Evolutionary conservation across 2,329 filamentous ascomycete species (phyloP).

Genomic region (Colletotrichum sidae): DNA sequence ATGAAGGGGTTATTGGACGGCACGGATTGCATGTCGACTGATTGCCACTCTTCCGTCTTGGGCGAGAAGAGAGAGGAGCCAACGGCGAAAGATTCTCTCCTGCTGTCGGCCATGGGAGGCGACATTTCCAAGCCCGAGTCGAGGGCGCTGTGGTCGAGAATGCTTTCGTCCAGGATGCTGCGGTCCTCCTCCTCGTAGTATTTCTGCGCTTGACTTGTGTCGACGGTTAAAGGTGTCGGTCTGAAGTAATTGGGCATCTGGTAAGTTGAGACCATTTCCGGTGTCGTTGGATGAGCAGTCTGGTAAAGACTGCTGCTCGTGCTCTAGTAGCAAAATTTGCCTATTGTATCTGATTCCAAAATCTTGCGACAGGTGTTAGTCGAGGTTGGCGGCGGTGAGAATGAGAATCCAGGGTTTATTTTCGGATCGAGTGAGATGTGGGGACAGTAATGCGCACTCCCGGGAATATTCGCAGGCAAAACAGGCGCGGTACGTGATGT

Average conservation of each 20-base stretch:
- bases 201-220: constrained; percentile 65
- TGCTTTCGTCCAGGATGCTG: constrained; percentile 70
- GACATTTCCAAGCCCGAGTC: constrained; percentile 74
- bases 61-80: constrained; percentile 71
- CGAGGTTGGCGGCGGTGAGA: constrained; percentile 32
- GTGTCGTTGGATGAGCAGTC: constrained; percentile 41
- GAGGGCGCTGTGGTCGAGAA: constrained; percentile 68
- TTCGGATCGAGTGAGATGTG: constrained; percentile 36
- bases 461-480: constrained; percentile 22
- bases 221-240: constrained; percentile 62
- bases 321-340: constrained; percentile 25
- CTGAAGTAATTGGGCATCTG: constrained; percentile 65
- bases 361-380: constrained; percentile 35
- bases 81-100: constrained; percentile 72
- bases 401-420: constrained; percentile 35
- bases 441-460: constrained; percentile 29
- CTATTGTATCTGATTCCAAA: constrained; percentile 21
- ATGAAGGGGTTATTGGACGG: constrained; percentile 74
- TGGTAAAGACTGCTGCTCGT: constrained; percentile 32
- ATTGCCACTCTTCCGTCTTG: constrained; percentile 73
- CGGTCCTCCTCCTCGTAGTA: constrained; percentile 72
- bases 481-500: constrained; percentile 15
- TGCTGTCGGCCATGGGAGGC: constrained; percentile 70
- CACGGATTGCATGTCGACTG: constrained; percentile 73
- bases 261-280: constrained; percentile 62